phyloP scores from a whole-genome alignment of 73 alveolate species.

The Tetrahymena thermophila region DNA sequence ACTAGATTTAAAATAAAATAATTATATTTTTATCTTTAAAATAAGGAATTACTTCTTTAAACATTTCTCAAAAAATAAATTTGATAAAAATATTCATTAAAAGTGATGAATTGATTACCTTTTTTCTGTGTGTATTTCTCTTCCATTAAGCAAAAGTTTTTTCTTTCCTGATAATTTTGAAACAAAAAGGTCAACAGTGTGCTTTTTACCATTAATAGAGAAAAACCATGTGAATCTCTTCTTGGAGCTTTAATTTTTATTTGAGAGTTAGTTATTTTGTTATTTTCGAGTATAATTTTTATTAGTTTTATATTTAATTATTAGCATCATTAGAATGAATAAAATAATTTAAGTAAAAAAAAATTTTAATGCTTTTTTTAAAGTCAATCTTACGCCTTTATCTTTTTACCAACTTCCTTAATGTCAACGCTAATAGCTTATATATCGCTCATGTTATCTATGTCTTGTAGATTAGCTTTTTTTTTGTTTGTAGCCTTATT shows the following conservation, averaged over 20 bases:
- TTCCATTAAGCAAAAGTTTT: constrained; percentile 67
- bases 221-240: constrained; percentile 70
- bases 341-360: background rate
- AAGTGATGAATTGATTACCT: background rate
- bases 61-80: too few species aligned
- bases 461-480: background rate
- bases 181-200: constrained; percentile 61
- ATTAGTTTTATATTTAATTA: too few species aligned
- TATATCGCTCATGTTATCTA: background rate
- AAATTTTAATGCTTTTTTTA: background rate
- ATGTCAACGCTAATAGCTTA: background rate
- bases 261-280: too few species aligned
- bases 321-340: background rate
- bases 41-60: too few species aligned
- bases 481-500: background rate
- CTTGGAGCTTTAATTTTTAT: constrained; percentile 37
- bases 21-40: too few species aligned
- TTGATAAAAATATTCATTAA: background rate
- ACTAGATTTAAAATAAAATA: background rate
- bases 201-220: constrained; percentile 65
- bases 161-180: constrained; percentile 70
- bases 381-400: background rate
- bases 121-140: constrained; percentile 33
- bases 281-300: background rate
- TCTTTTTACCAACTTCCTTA: background rate